Evolutionary conservation across 176 grass and related monocot species (phyloP).

Genomic region (Pharus latifolius): DNA sequence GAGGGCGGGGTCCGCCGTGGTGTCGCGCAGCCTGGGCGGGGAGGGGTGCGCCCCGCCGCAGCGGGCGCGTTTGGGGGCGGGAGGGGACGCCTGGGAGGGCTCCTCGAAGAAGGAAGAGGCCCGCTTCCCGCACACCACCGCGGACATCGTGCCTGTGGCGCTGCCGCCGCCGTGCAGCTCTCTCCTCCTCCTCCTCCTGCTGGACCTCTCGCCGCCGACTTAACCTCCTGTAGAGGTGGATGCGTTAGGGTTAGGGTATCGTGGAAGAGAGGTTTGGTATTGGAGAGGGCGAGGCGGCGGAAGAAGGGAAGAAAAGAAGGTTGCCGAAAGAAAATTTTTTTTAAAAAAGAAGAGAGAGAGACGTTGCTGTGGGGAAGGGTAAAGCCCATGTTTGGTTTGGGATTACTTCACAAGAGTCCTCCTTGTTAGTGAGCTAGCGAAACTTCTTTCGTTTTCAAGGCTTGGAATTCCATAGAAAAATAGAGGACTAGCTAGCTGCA

Average conservation of each 20-base stretch:
- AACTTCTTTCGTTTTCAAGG: no score
- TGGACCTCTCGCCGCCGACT: background rate
- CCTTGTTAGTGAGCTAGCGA: no score
- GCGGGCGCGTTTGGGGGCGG: slow-evolving; percentile 41
- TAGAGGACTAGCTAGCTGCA: no score
- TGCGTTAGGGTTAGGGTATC: background rate
- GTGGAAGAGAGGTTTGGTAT: background rate
- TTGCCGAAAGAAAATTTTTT: background rate
- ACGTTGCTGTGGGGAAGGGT: no score
- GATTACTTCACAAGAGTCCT: no score
- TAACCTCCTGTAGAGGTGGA: background rate
- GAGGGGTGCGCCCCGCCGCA: slow-evolving; percentile 11
- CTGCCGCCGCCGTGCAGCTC: background rate
- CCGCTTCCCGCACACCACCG: slow-evolving; percentile 21
- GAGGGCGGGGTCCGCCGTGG: slow-evolving; percentile 10
- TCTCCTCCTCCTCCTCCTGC: background rate
- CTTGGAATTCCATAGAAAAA: no score
- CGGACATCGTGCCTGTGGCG: slow-evolving; percentile 5
- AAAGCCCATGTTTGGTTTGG: no score
- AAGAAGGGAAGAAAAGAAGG: background rate
- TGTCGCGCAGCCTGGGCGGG: background rate
- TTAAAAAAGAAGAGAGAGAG: no score
- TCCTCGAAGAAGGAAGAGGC: slow-evolving; percentile 27
- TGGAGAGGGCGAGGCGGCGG: background rate
- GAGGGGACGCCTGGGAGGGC: slow-evolving; percentile 12